Percentiles rank a stretch among this genome's conserved stretches.
Evolutionary conservation across 768 basidiomycete species (phyloP).

Genomic region (Russula vinacea): DNA sequence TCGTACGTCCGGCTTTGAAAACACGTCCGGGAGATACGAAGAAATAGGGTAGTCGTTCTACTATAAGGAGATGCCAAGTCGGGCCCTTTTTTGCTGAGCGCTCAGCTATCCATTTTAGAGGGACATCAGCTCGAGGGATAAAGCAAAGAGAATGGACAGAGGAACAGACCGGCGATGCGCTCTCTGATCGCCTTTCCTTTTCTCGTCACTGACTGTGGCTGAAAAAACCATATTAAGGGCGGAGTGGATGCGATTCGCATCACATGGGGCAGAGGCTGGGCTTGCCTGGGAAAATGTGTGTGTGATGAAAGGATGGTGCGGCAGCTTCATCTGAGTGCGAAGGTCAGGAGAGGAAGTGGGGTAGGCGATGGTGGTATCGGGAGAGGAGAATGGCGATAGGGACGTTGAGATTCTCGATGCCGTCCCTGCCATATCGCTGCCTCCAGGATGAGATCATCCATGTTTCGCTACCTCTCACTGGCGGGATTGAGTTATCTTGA

Average conservation of each 20-base stretch:
- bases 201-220: conserved; percentile 71
- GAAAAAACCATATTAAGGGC: conserved; percentile 83
- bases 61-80: conserved; percentile 64
- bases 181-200: conserved; percentile 64
- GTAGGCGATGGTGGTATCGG: no score
- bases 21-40: conserved; percentile 71
- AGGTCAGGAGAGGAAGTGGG: no score
- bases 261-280: conserved; percentile 92
- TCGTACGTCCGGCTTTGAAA: conserved; percentile 67
- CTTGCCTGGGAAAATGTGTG: conserved; percentile 89
- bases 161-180: conserved; percentile 33
- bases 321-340: no score
- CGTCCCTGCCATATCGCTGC: no score
- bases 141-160: no score
- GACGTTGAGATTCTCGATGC: no score
- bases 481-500: no score
- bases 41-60: conserved; percentile 87
- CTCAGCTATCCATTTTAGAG: conserved; percentile 45
- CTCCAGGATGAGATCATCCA: no score
- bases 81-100: conserved; percentile 60
- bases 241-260: conserved; percentile 78
- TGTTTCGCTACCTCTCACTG: no score
- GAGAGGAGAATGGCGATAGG: no score
- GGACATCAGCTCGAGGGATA: not conserved
- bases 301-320: conserved; percentile 71